Conservation (phyloP, 805 yeast species). For the Hanseniaspora jakobsenii region DNA sequence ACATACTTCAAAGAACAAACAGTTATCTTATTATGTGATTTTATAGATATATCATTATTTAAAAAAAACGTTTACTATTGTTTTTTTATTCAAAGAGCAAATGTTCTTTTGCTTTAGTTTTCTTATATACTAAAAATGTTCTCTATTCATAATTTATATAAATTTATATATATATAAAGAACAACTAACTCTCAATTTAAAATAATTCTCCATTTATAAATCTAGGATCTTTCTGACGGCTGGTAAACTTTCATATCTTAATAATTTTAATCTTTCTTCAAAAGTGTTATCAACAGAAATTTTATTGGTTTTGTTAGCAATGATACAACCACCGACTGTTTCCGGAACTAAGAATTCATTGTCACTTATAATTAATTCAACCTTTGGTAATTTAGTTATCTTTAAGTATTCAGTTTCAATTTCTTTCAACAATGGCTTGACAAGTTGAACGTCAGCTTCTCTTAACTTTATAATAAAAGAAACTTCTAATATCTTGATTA, state of each 20-base stretch:
- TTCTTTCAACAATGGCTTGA: constrained; percentile 33
- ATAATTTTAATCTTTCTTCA: constrained; percentile 79
- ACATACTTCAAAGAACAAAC: too few species aligned
- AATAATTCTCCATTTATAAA: not conserved
- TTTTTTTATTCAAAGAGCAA: too few species aligned
- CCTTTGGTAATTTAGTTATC: constrained; percentile 42
- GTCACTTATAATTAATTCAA: constrained; percentile 47
- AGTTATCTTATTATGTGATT: too few species aligned
- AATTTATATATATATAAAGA: too few species aligned
- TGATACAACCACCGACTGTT: constrained; percentile 74
- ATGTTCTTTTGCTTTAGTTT: too few species aligned
- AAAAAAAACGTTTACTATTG: too few species aligned
- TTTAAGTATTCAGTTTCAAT: constrained; percentile 55
- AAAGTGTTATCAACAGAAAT: constrained; percentile 86
- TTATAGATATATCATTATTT: too few species aligned
- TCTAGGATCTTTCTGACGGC: constrained; percentile 52
- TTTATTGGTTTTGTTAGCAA: constrained; percentile 60
- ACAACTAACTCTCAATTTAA: not conserved
- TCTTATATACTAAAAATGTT: too few species aligned
- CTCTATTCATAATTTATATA: not conserved
- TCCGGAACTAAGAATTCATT: constrained; percentile 44
- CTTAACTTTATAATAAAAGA: constrained; percentile 51
- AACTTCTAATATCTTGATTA: constrained; percentile 62
- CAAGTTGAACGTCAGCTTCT: constrained; percentile 29
- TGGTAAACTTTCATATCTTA: constrained; percentile 79